phyloP scores from a whole-genome alignment of 1,284 basidiomycete genomes.

The Fistulina hepatica region DNA sequence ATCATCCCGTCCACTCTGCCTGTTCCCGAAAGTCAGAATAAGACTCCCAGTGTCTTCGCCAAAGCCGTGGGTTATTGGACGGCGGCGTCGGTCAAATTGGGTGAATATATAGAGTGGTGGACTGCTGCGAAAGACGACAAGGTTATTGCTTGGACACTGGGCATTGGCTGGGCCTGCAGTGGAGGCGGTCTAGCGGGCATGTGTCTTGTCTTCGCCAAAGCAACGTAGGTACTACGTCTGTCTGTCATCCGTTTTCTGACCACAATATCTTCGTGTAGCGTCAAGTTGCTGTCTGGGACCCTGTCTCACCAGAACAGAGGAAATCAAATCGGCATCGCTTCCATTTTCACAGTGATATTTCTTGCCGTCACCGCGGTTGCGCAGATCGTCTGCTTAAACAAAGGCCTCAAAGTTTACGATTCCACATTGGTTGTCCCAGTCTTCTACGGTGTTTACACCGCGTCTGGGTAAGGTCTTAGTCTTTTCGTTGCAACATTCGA shows the following conservation, averaged over 20 bases:
- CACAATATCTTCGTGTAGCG: slow-evolving; percentile 29
- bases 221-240: slow-evolving; percentile 45
- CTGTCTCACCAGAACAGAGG: slow-evolving; percentile 68
- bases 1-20: slow-evolving; percentile 32
- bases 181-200: slow-evolving; percentile 85
- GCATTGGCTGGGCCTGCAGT: slow-evolving; percentile 85
- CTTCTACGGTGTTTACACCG: slow-evolving; percentile 64
- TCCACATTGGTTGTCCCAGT: slow-evolving; percentile 69
- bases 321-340: slow-evolving; percentile 76
- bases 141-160: slow-evolving; percentile 77
- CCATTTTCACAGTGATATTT: slow-evolving; percentile 77
- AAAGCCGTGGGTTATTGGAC: slow-evolving; percentile 31
- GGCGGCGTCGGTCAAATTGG: slow-evolving; percentile 39
- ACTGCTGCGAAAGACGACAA: slow-evolving; percentile 72
- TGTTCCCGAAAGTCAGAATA: slow-evolving; percentile 7
- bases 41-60: slow-evolving; percentile 12
- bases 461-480: slow-evolving; percentile 39
- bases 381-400: slow-evolving; percentile 87
- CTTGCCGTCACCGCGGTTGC: slow-evolving; percentile 71
- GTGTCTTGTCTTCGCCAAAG: slow-evolving; percentile 87
- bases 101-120: slow-evolving; percentile 61
- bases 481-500: slow-evolving; percentile 3
- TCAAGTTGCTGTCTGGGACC: slow-evolving; percentile 66
- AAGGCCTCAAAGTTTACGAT: slow-evolving; percentile 72
- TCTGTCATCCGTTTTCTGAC: slow-evolving; percentile 5